Conservation (phyloP, 1,139 yeast genomes). For the Pichia sp. region DNA sequence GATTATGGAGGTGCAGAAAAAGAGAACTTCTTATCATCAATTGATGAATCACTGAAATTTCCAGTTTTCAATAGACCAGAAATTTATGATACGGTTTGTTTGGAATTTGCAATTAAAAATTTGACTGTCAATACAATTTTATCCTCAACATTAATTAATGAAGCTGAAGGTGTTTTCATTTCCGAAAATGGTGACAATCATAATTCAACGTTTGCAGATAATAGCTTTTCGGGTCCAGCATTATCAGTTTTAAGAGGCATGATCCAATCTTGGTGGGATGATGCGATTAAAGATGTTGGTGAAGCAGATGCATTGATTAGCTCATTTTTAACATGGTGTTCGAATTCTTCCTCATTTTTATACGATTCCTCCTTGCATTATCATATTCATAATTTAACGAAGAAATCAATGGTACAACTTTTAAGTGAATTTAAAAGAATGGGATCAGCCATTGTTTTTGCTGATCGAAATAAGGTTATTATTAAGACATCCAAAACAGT, state of each 20-base stretch:
- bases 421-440: conserved; percentile 72
- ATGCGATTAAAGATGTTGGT: conserved; percentile 60
- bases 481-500: conserved; percentile 70
- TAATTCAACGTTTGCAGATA: conserved; percentile 57
- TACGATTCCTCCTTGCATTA: conserved; percentile 78
- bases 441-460: conserved; percentile 75
- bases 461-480: conserved; percentile 70
- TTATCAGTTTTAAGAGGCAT: conserved; percentile 61
- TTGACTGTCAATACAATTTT: conserved; percentile 79
- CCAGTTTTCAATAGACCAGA: conserved; percentile 78
- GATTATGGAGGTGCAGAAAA: conserved; percentile 83
- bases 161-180: conserved; percentile 64
- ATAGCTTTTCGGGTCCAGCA: conserved; percentile 73
- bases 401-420: conserved; percentile 75
- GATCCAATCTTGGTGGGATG: conserved; percentile 94
- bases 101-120: conserved; percentile 76
- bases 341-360: conserved; percentile 61
- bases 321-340: conserved; percentile 83
- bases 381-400: conserved; percentile 82
- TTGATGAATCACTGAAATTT: conserved; percentile 58
- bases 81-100: conserved; percentile 67
- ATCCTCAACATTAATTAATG: conserved; percentile 77
- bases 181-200: conserved; percentile 60
- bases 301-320: conserved; percentile 86
- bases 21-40: conserved; percentile 37